These are phyloP conservation scores for Hypoxylon rubiginosum DNA, from an alignment of 2,329 filamentous ascomycete genomes.

Conservation along the genomic window DNA sequence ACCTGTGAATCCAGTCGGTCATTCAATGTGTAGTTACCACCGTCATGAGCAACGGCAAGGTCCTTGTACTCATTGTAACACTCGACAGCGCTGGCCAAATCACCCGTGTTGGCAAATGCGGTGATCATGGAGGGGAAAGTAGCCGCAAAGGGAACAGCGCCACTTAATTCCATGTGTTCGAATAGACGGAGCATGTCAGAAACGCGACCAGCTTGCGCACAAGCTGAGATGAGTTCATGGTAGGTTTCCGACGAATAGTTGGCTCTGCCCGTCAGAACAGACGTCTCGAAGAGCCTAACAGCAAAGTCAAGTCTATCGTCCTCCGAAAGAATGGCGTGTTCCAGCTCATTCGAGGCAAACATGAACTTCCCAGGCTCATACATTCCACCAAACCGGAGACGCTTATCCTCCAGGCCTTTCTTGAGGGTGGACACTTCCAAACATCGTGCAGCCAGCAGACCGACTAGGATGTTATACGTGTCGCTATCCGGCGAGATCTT, in stretches of 20 bases:
- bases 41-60: conserved; percentile 87
- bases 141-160: conserved; percentile 79
- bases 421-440: conserved; percentile 82
- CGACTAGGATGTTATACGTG: conserved; percentile 90
- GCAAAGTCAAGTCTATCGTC: conserved; percentile 90
- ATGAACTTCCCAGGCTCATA: conserved; percentile 78
- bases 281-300: conserved; percentile 85
- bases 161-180: conserved; percentile 87
- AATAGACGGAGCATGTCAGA: conserved; percentile 93
- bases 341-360: conserved; percentile 86
- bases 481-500: conserved; percentile 84
- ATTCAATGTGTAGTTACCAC: conserved; percentile 75
- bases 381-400: conserved; percentile 80
- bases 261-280: conserved; percentile 71
- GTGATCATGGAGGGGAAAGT: conserved; percentile 95
- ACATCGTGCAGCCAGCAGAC: conserved; percentile 83
- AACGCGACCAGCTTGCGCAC: conserved; percentile 83
- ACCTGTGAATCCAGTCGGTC: conserved; percentile 84
- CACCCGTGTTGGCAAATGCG: conserved; percentile 86
- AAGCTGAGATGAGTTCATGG: conserved; percentile 86
- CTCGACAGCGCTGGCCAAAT: conserved; percentile 89
- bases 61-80: conserved; percentile 96
- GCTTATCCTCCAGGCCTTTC: conserved; percentile 81
- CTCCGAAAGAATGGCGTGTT: conserved; percentile 86
- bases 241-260: conserved; percentile 87